Base-by-base conservation (phyloP, 1,284 basidiomycete species). In the Xerocomus minutiporus region DNA sequence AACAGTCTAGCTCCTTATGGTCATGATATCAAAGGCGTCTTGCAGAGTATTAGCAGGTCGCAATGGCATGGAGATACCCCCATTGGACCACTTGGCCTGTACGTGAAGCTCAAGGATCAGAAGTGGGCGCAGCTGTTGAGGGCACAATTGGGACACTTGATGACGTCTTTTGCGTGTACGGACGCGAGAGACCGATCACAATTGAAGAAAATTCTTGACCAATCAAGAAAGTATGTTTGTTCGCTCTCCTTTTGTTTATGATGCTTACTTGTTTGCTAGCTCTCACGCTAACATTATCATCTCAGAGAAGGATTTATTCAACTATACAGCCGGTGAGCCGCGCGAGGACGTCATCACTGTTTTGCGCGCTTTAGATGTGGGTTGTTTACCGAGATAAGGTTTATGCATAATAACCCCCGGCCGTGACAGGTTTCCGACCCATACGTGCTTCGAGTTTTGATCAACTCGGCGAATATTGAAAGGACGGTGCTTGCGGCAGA, bases 1-100 rank as follows among this genome's bases (percentile, higher is more conserved):
- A 82, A 84, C 60, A 74, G 71, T 43, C 72, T 84, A n/a, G 73
- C 78, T 12, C 75, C 79, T 3, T 91, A 83, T 57, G 89, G 88
- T 2, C 70, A 63, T 23, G 76, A 88, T 55, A 82, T 90, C 61
- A 74, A 86, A 46, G 63, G 64, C 0, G 76, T 93, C n/a, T 57
- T 86, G 20, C 73, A 75, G 5, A 73, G 68, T 38, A 88, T 97
- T 47, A 61, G 73, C n/a, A 61, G 60, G 8, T 71, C 73, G 57
- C 67, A 60, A 5, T 93, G 92, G 92, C 64, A 75, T 28, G 87
- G 86, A 8, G 77, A 85, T 35, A 71, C 66, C 15, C 95, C 96
- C 0, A 69, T 97, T 28, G 97, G 97, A 1, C 93, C 94, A 0
- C 74, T 98, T n/a, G 94, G 94, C 0, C 58, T 78, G 42, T 80